These are phyloP conservation scores for Sarocladium strictum DNA, from an alignment of 2,329 filamentous ascomycete genomes.

Conservation along the genomic window DNA sequence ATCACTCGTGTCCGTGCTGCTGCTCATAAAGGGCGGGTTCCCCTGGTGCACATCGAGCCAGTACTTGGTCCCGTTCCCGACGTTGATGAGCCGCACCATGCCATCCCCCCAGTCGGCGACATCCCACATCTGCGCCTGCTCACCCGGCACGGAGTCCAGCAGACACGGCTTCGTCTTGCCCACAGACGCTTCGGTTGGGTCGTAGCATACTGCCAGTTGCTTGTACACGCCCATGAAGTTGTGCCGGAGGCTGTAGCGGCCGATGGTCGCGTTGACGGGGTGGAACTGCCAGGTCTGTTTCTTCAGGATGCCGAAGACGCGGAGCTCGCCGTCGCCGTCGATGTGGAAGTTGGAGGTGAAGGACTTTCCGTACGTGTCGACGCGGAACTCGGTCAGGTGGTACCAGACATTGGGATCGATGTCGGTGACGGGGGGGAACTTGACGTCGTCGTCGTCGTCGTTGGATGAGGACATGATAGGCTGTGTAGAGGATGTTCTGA, in stretches of 20 bases:
- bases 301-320: conserved; percentile 14
- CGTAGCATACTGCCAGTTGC: conserved; percentile 25
- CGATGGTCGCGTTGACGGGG: conserved; percentile 16
- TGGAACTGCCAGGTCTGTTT: conserved; percentile 23
- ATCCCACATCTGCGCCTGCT: conserved; percentile 27
- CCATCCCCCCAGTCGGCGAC: conserved; percentile 22
- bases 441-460: neutral
- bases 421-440: conserved; percentile 17
- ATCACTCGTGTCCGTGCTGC: conserved; percentile 16
- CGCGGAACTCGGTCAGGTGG: conserved; percentile 27
- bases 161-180: conserved; percentile 25
- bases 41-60: conserved; percentile 27
- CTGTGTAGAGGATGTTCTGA: too few species aligned
- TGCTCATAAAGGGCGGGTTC: conserved; percentile 25
- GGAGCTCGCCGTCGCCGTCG: conserved; percentile 14
- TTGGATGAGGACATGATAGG: conserved; percentile 6
- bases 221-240: conserved; percentile 20
- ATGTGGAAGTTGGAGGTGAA: conserved; percentile 15
- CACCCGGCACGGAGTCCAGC: conserved; percentile 16
- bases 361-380: conserved; percentile 20
- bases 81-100: conserved; percentile 25
- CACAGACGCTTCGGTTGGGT: conserved; percentile 16
- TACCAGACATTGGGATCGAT: conserved; percentile 30
- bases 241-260: conserved; percentile 26
- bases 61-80: conserved; percentile 24